Conservation (phyloP, 2,329 filamentous ascomycete genomes). For the Verticillium zaregamsianum region DNA sequence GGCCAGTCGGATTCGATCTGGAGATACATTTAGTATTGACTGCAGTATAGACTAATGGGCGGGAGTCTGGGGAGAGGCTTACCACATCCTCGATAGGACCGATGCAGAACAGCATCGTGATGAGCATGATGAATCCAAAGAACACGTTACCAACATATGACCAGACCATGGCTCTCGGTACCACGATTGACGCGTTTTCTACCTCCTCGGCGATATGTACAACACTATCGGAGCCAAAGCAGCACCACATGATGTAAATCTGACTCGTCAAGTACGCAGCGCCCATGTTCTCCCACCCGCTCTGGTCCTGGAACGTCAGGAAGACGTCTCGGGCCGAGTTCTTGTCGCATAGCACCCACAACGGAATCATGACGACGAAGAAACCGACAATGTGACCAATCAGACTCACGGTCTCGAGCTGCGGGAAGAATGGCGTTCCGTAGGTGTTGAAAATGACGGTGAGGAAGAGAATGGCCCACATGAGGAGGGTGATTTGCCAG, state of each 20-base stretch:
- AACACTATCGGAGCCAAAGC: conserved; percentile 12
- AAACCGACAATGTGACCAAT: conserved; percentile 40
- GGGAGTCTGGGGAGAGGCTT: background rate
- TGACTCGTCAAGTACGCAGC: conserved; percentile 1
- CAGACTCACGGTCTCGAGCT: conserved; percentile 36
- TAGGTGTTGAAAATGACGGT: conserved; percentile 34
- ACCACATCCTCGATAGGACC: conserved; percentile 8
- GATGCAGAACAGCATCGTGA: conserved; percentile 18
- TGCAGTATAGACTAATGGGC: background rate
- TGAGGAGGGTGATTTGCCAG: conserved; percentile 23
- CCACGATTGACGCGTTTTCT: conserved; percentile 12
- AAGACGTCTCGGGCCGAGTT: conserved; percentile 22
- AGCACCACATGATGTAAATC: conserved; percentile 4
- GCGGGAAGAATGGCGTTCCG: conserved; percentile 20
- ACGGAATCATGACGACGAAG: conserved; percentile 33
- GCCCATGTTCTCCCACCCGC: conserved; percentile 8
- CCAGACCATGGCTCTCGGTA: conserved; percentile 13
- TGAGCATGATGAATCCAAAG: conserved; percentile 16
- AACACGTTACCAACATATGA: conserved; percentile 14
- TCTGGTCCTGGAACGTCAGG: conserved; percentile 16
- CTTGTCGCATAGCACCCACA: conserved; percentile 24
- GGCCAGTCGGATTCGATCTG: conserved; percentile 2
- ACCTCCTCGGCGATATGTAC: conserved; percentile 15
- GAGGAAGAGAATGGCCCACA: conserved; percentile 34
- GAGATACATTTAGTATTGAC: background rate